Conservation (phyloP, 2,329 filamentous ascomycete genomes). For the Calonectria pauciramosa region DNA sequence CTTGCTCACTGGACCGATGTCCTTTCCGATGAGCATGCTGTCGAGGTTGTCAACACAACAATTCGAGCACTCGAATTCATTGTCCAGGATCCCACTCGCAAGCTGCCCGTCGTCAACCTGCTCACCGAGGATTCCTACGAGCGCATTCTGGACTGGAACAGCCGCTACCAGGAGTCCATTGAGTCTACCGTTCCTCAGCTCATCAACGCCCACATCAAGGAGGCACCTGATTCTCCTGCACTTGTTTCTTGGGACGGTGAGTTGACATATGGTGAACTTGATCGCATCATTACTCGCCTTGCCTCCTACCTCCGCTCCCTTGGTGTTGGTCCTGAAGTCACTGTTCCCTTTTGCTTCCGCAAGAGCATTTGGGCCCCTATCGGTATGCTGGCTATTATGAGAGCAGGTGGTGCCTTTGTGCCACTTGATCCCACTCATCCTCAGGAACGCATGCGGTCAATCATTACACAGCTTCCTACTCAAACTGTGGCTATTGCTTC, state of each 20-base stretch:
- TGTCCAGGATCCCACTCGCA: neutral
- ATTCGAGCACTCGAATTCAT: neutral
- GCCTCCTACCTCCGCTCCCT: slow-evolving; percentile 9
- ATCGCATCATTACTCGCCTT: slow-evolving; percentile 1
- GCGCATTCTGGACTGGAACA: neutral
- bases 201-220: slow-evolving; percentile 8
- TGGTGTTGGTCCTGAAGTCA: slow-evolving; percentile 15
- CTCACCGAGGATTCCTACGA: neutral
- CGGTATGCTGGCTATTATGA: slow-evolving; percentile 51
- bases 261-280: slow-evolving; percentile 22
- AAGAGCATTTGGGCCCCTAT: slow-evolving; percentile 37
- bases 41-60: neutral
- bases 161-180: neutral
- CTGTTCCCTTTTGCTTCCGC: slow-evolving; percentile 30
- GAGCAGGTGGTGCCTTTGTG: slow-evolving; percentile 48
- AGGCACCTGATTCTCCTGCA: neutral
- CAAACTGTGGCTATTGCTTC: neutral
- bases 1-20: slow-evolving; percentile 1
- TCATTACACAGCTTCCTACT: neutral
- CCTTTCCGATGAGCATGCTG: neutral
- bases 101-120: neutral
- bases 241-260: slow-evolving; percentile 8
- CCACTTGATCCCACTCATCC: slow-evolving; percentile 53
- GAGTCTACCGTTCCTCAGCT: slow-evolving; percentile 4
- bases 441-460: neutral